Evolutionary conservation across 768 basidiomycete genomes (phyloP), one percentile per base, ranked within the genome.

Genomic region (Cubamyces lactineus): DNA sequence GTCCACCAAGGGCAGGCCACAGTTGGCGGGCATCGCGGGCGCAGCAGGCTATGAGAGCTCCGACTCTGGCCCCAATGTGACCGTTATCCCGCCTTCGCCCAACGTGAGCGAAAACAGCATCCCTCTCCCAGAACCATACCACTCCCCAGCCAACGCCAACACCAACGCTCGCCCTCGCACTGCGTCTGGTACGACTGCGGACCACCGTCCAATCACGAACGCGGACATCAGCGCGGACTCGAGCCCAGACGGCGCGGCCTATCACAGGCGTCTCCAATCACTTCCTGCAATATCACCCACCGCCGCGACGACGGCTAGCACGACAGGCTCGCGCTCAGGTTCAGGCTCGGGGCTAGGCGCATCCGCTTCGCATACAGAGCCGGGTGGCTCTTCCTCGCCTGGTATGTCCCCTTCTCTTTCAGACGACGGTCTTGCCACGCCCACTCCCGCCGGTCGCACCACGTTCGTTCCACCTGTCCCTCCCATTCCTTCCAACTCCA

Each of bases 11-110:
- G 49, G 57, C 28, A 42, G 39, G 21, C 59, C 50, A 26, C 64
- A 53, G 53, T 28, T 24, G 30, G 34, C 60, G 40, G 53, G 40
- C 34, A 46, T 43, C 41, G 28, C 41, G 23, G 40, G 23, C n/a
- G 40, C 19, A 16, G 51, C 49, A 21, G 41, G 47, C 24, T 63
- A 59, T 40, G 57, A 65, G 11, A 61, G 56, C 47, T 69, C 65
- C 1, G 67, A 67, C 47, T 69, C 66, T 26, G 69, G 70, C 8
- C 72, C 66, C 7, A 72, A 71, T 52, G 73, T 75, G 17, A 75
- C 73, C 2, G 66, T 75, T 43, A 70, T 75, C 19, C 75, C 74
- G 5, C 74, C 74, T 0, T 75, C 75, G 6, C 75, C 75, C 2
- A 68, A 63, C 56, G 51, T 60, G 53, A 69, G 58, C 58, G 55